Base-by-base conservation (phyloP, 164 flowering plant genomes). In the Magnolia sinica region DNA sequence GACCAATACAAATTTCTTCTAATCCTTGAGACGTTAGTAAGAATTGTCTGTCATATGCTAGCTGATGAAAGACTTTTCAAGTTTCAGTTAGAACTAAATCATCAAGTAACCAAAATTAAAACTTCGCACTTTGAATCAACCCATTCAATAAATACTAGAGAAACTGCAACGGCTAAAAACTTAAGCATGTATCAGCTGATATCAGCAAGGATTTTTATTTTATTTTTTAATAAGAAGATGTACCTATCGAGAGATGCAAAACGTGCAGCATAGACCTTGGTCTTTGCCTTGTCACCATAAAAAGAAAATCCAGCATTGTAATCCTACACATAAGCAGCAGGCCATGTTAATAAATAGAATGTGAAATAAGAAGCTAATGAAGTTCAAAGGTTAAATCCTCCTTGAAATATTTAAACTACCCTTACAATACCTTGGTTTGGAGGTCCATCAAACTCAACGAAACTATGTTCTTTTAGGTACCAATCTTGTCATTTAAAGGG, bases 201-300 rank as follows among this genome's bases (percentile, higher is more conserved):
- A 16, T 55, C 3, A 0, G 50, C 49, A 70, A 45, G 19, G n/a
- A 50, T 68, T 50, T 31, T 45, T 37, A 1, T 29, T 27, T 68
- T 7, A 5, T 64, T 37, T 31, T 68, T 29, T 4, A 10, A 68
- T 64, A 49, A 74, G 23, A 74, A 70, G 29, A 71, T 14, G 65
- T 95, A 96, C 98, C 99, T 90, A 85, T 96, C 98, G 51, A 97
- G 74, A 76, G 99, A 90, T 16, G 94, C 97, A 87, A 96, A 96
- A 10, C 96, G 91, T 5, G 99, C 99, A 7, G 96, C 97, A 86
- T 82, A 94, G 14, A 89, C 86, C 86, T 89, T 92, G 1, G 97
- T 87, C 86, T 96, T 96, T 31, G 84, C 98, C 83, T 90, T 94
- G 74, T 96, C 99, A 73, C 99, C 98, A 79, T 96, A 96, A 5